phyloP scores from a whole-genome alignment of 1,139 yeast genomes.

The Suhomyces taliae region DNA sequence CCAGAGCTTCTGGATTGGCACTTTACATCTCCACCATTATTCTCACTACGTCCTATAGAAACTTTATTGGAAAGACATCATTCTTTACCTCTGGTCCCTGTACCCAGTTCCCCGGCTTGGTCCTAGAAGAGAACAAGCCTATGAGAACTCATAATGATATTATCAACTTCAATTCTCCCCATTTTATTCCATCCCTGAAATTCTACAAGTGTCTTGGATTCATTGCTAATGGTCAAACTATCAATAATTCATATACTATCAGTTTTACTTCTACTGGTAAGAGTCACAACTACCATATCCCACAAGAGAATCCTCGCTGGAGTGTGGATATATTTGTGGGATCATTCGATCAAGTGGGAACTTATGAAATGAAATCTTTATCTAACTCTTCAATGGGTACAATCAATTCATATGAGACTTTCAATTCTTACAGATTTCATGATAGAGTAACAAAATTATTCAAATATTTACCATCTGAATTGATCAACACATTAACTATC shows the following conservation, averaged over 20 bases:
- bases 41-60: constrained; percentile 20
- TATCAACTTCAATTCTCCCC: constrained; percentile 27
- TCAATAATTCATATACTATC: constrained; percentile 22
- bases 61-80: constrained; percentile 27
- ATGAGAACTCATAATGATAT: constrained; percentile 41
- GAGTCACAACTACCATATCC: constrained; percentile 25
- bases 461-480: background rate
- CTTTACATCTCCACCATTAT: constrained; percentile 24
- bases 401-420: constrained; percentile 28
- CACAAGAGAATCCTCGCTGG: constrained; percentile 27
- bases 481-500: constrained; percentile 22
- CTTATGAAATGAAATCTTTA: constrained; percentile 40
- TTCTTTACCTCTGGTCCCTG: constrained; percentile 39
- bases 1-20: constrained; percentile 36
- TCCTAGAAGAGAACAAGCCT: constrained; percentile 19
- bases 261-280: constrained; percentile 21
- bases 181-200: constrained; percentile 26
- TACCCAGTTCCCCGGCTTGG: constrained; percentile 34
- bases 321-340: constrained; percentile 33
- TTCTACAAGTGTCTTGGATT: constrained; percentile 30
- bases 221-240: constrained; percentile 31
- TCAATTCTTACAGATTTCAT: constrained; percentile 23
- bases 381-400: constrained; percentile 32
- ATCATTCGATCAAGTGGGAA: constrained; percentile 43
- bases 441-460: constrained; percentile 8